A percentile compares a stretch with the other conserved stretches of the same genome.
These are phyloP conservation scores for Schrenkiella parvula DNA, from an alignment of 345 rosid species.

Conservation along the genomic window DNA sequence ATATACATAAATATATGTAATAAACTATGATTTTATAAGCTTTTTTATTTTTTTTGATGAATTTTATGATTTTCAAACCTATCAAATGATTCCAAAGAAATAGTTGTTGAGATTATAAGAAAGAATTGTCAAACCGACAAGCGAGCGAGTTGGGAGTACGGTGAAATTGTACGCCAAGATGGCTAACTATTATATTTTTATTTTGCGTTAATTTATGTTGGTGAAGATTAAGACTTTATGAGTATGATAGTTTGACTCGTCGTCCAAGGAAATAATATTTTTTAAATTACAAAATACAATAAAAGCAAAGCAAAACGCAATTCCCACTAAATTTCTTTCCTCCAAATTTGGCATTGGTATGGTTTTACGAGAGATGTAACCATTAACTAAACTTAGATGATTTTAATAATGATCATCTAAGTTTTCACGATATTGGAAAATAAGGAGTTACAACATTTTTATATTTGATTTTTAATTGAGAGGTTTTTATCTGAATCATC, in stretches of 20 bases:
- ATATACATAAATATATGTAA: too few relatives aligned
- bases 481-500: too few relatives aligned
- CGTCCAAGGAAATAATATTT: background rate
- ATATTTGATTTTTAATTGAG: too few relatives aligned
- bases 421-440: too few relatives aligned
- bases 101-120: conserved; percentile 13
- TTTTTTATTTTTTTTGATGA: too few relatives aligned
- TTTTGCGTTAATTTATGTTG: background rate
- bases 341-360: background rate
- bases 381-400: too few relatives aligned
- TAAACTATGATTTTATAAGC: background rate
- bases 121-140: conserved; percentile 4
- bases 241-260: background rate
- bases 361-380: background rate
- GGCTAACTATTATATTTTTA: conserved; percentile 17
- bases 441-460: too few relatives aligned
- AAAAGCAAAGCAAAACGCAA: background rate
- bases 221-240: background rate
- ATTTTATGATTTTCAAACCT: background rate
- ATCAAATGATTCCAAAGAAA: background rate
- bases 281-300: background rate
- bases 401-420: too few relatives aligned
- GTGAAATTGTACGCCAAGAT: conserved; percentile 29
- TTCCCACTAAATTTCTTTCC: background rate
- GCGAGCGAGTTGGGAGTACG: conserved; percentile 8